These are phyloP conservation scores for Dioszegia aurantiaca DNA, from an alignment of 768 basidiomycete species.

Conservation along the genomic window DNA sequence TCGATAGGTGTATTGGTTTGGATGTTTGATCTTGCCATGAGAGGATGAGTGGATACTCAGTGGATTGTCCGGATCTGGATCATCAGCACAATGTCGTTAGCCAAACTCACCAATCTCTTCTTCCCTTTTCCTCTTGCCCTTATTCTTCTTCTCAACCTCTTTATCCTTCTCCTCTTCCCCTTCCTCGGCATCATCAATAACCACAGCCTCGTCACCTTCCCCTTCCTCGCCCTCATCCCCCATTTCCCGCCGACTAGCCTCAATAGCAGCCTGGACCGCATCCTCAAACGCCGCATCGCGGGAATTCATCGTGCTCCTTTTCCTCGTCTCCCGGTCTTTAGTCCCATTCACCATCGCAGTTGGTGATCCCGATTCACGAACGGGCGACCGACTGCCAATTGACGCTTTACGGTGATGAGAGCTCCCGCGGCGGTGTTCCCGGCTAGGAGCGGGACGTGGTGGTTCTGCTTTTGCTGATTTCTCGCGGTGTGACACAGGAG, in stretches of 20 bases:
- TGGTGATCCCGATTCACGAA: background rate
- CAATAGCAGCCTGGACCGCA: conserved; percentile 56
- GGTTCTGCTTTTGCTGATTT: conserved; percentile 17
- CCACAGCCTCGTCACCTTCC: conserved; percentile 54
- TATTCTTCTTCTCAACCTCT: conserved; percentile 40
- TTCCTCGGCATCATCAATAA: conserved; percentile 23
- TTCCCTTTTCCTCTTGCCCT: conserved; percentile 54
- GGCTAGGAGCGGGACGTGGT: background rate
- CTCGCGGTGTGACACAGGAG: conserved; percentile 3
- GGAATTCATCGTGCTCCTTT: conserved; percentile 96
- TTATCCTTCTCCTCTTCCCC: conserved; percentile 10
- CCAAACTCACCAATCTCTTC: conserved; percentile 37
- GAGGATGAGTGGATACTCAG: too few relatives aligned
- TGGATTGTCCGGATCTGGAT: conserved; percentile 1
- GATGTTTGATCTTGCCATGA: conserved; percentile 53
- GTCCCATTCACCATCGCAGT: conserved; percentile 14
- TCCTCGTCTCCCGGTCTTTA: conserved; percentile 59
- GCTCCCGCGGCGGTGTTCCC: conserved; percentile 4
- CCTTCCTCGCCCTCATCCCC: conserved; percentile 54
- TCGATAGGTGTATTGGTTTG: conserved; percentile 58
- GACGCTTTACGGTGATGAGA: conserved; percentile 9
- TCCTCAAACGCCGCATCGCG: conserved; percentile 87
- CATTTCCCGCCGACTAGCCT: conserved; percentile 46
- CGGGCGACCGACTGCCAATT: background rate
- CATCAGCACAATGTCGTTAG: conserved; percentile 4